Evolutionary conservation across 2,329 filamentous ascomycete genomes (phyloP), one percentile per base, ranked within the genome.

Genomic region (Pestalotiopsis sp.): DNA sequence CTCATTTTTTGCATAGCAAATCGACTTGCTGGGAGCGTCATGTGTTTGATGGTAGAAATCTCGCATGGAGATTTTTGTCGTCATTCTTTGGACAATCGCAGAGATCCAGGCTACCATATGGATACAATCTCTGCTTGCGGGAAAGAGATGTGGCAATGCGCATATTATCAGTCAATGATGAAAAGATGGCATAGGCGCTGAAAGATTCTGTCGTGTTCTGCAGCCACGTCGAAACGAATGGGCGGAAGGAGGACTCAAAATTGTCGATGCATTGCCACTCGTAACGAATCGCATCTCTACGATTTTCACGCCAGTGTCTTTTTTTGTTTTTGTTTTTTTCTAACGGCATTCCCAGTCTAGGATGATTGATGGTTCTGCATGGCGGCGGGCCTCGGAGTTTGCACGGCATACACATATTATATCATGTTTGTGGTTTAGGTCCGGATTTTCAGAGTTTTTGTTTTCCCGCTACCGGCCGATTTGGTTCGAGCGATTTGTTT

Each of bases 1-100:
- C 71, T 70, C 70, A 63, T 66, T 73, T 74, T 69, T 77, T 77
- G 76, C 73, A 77, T 77, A 77, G 68, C 66, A 70, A 65, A 59
- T 69, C 61, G 69, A 64, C 67, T 68, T 67, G 67, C 41, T 66
- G 68, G 68, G 40, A 9, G 17, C 17, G 27, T 9, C 45, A 66
- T 56, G 41, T 65, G 68, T 52, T 66, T 63, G 59, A 59, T 66
- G 67, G 25, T 71, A 31, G 41, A 65, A 52, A 73, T 73, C 68
- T 73, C 71, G 38, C 56, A 65, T 66, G 69, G 72, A 74, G 71
- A 73, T 73, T 61, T 68, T 66, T 60, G 49, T 52, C 63, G 68
- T 31, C 40, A 70, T 72, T 68, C 14, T 62, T 75, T 74, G 71
- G 73, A 75, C 73, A 57, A 75, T 72, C 70, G 65, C 69, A 41